Evolutionary conservation across 345 rosid genomes (phyloP).

Genomic region (Dimocarpus longan): DNA sequence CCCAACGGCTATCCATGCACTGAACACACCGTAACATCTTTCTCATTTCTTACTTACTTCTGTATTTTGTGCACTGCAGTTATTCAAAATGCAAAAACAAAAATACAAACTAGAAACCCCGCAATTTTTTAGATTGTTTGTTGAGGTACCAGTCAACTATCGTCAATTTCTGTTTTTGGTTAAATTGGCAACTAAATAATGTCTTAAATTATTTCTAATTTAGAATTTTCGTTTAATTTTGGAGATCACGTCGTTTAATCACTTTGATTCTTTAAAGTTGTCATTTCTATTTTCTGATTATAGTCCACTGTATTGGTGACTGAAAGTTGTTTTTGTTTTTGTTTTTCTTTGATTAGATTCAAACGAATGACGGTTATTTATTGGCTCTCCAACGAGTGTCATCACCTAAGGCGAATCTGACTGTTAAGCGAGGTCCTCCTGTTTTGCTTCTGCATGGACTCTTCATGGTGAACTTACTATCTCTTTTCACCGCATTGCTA

Average conservation of each 20-base stretch:
- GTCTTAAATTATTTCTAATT: background rate
- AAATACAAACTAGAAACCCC: background rate
- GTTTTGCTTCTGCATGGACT: conserved; percentile 90
- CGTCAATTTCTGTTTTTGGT: background rate
- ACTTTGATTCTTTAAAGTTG: background rate
- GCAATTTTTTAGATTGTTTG: background rate
- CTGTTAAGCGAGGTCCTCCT: conserved; percentile 50
- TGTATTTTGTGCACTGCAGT: background rate
- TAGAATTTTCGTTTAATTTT: background rate
- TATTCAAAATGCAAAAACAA: background rate
- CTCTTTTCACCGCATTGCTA: background rate
- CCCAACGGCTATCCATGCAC: conserved; percentile 79
- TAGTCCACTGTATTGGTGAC: background rate
- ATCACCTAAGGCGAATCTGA: conserved; percentile 34
- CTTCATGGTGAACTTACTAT: conserved; percentile 62
- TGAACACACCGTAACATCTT: conserved; percentile 63
- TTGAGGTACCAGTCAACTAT: background rate
- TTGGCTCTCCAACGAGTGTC: conserved; percentile 82
- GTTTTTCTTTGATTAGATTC: conserved; percentile 40
- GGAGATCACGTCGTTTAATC: background rate
- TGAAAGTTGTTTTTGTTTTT: background rate
- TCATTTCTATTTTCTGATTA: background rate
- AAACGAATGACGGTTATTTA: conserved; percentile 83
- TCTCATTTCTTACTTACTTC: background rate
- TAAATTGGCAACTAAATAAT: too few species aligned